phyloP scores from a whole-genome alignment of 257 asterid species.

The Solanum pinnatisectum region DNA sequence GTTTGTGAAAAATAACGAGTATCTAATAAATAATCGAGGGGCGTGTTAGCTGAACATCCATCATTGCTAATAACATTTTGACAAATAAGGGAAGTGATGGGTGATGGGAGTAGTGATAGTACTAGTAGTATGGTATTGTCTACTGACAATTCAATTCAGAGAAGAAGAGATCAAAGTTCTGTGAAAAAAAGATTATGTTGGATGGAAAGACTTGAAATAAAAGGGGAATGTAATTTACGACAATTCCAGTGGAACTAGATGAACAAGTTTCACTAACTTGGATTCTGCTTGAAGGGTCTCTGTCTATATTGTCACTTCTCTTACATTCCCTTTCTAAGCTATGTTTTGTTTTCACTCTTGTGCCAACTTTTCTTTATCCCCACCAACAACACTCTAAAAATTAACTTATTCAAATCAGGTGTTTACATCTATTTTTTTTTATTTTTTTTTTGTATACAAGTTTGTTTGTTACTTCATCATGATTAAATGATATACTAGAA shows the following conservation, averaged over 20 bases:
- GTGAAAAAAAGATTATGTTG: slow-evolving; percentile 8
- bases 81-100: not conserved
- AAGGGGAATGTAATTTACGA: slow-evolving; percentile 1
- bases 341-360: slow-evolving; percentile 4
- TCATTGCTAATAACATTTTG: not conserved
- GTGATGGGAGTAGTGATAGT: not conserved
- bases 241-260: slow-evolving; percentile 24
- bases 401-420: not conserved
- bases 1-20: not conserved
- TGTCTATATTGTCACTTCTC: slow-evolving; percentile 12
- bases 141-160: slow-evolving; percentile 5
- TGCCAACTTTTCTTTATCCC: slow-evolving; percentile 11
- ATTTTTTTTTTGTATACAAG: not conserved
- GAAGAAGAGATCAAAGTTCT: not conserved
- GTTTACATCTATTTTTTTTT: not conserved
- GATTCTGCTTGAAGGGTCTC: slow-evolving; percentile 20
- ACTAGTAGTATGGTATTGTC: not conserved
- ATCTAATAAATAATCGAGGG: not conserved
- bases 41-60: not conserved
- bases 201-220: slow-evolving; percentile 9
- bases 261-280: slow-evolving; percentile 32
- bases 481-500: not conserved
- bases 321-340: slow-evolving; percentile 24
- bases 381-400: not conserved
- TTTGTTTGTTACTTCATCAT: not conserved